phyloP scores from a whole-genome alignment of 1,139 yeast species.

The Diutina scorzettiae region DNA sequence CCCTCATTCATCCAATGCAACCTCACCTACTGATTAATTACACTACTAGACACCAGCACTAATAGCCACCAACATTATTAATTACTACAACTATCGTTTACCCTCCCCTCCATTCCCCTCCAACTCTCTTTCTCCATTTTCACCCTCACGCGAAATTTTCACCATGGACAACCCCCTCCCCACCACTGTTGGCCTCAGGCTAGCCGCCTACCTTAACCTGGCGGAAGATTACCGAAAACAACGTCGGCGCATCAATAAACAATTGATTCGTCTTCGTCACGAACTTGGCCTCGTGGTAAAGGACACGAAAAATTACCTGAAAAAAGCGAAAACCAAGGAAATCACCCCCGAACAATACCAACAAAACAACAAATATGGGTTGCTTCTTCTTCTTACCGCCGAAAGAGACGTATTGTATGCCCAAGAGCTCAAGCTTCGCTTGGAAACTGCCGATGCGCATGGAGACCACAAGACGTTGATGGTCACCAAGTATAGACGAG shows the following conservation, averaged over 20 bases:
- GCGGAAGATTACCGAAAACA: conserved; percentile 41
- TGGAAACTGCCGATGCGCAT: conserved; percentile 38
- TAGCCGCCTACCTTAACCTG: conserved; percentile 36
- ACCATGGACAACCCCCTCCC: conserved; percentile 20
- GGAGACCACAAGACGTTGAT: conserved; percentile 41
- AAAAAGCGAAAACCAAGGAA: conserved; percentile 30
- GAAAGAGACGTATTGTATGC: conserved; percentile 66
- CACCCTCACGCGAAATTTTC: no score
- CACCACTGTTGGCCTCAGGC: conserved; percentile 35
- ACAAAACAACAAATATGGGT: conserved; percentile 33
- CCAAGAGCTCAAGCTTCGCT: conserved; percentile 44
- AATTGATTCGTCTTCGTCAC: conserved; percentile 44
- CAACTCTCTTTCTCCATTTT: no score
- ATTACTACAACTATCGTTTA: no score
- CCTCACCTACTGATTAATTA: no score
- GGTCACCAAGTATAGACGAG: conserved; percentile 57
- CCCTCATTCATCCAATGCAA: no score
- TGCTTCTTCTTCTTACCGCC: conserved; percentile 39
- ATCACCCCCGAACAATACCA: conserved; percentile 36
- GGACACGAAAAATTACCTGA: conserved; percentile 43
- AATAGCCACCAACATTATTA: no score
- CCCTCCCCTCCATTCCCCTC: no score
- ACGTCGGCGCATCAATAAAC: conserved; percentile 33
- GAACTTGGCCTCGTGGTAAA: conserved; percentile 43
- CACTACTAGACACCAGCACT: no score